These are phyloP conservation scores for Pleurotus ostreatus DNA, from an alignment of 768 basidiomycete species.

Conservation along the genomic window DNA sequence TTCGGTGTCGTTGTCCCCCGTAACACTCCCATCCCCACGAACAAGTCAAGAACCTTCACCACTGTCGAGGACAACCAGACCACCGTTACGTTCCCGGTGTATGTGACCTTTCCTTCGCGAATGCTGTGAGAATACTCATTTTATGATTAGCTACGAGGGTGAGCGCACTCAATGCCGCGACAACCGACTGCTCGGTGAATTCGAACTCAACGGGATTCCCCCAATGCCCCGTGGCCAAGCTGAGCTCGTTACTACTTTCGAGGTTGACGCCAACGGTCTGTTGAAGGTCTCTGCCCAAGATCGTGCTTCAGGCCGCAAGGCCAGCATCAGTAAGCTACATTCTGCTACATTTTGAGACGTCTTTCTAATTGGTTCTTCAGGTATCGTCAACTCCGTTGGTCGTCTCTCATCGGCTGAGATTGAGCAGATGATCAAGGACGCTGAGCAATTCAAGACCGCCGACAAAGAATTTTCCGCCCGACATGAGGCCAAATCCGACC, in stretches of 20 bases:
- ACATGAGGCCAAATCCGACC: conserved; percentile 97
- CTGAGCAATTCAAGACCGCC: conserved; percentile 93
- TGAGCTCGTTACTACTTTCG: conserved; percentile 98
- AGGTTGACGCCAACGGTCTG: conserved; percentile 99
- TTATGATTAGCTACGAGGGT: conserved; percentile 77
- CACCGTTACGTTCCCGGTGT: conserved; percentile 99
- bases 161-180: conserved; percentile 99
- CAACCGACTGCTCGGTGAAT: conserved; percentile 98
- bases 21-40: conserved; percentile 99
- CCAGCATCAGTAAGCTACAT: conserved; percentile 78
- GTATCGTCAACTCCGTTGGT: conserved; percentile 98
- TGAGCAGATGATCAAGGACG: conserved; percentile 99
- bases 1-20: conserved; percentile 99
- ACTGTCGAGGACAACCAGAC: conserved; percentile 99
- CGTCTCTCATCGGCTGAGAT: conserved; percentile 97
- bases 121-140: conserved; percentile 9
- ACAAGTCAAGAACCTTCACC: conserved; percentile 98
- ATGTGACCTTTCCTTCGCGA: conserved; percentile 22
- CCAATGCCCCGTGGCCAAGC: conserved; percentile 99
- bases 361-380: conserved; percentile 30
- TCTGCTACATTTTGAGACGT: not conserved
- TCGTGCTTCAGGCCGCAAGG: conserved; percentile 98
- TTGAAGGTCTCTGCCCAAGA: conserved; percentile 98
- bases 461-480: conserved; percentile 98
- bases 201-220: conserved; percentile 98